These are phyloP conservation scores for Pseudopyrenochaeta lycopersici DNA, from an alignment of 2,329 filamentous ascomycete genomes.

Conservation along the genomic window DNA sequence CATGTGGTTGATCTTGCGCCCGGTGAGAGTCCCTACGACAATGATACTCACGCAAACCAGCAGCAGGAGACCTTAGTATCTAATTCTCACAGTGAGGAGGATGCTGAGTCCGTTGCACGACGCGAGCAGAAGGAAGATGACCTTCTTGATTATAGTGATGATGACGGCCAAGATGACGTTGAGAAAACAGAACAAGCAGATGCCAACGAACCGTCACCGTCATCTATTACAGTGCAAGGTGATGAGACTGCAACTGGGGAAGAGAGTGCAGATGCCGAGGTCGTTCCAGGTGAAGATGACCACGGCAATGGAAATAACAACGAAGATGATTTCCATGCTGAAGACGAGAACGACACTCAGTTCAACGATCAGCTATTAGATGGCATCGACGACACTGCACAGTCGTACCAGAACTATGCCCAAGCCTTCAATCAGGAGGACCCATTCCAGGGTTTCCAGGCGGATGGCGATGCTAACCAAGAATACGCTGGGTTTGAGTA, in stretches of 20 bases:
- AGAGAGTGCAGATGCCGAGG: constrained; percentile 5
- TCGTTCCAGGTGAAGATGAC: constrained; percentile 3
- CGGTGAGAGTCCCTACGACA: constrained; percentile 1
- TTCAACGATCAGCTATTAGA: constrained; percentile 17
- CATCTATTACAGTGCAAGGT: constrained; percentile 46
- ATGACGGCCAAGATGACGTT: constrained; percentile 41
- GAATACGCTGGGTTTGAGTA: constrained; percentile 30
- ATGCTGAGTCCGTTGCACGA: constrained; percentile 12
- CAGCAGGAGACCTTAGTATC: not conserved
- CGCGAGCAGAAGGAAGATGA: constrained; percentile 48
- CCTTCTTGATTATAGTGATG: constrained; percentile 62
- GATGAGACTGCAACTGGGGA: constrained; percentile 33
- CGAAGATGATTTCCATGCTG: constrained; percentile 4
- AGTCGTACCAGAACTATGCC: constrained; percentile 27
- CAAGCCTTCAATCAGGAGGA: constrained; percentile 21
- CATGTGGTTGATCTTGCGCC: not conserved
- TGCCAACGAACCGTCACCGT: constrained; percentile 29
- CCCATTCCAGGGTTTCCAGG: constrained; percentile 20
- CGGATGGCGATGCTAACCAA: constrained; percentile 34
- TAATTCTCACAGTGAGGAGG: not conserved
- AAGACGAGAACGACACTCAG: constrained; percentile 1
- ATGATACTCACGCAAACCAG: not conserved
- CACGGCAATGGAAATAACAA: constrained; percentile 8
- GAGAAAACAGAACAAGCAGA: constrained; percentile 13
- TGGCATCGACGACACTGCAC: constrained; percentile 17